Conservation (phyloP, 1,139 yeast species). For the Sugiyamaella novakii region DNA sequence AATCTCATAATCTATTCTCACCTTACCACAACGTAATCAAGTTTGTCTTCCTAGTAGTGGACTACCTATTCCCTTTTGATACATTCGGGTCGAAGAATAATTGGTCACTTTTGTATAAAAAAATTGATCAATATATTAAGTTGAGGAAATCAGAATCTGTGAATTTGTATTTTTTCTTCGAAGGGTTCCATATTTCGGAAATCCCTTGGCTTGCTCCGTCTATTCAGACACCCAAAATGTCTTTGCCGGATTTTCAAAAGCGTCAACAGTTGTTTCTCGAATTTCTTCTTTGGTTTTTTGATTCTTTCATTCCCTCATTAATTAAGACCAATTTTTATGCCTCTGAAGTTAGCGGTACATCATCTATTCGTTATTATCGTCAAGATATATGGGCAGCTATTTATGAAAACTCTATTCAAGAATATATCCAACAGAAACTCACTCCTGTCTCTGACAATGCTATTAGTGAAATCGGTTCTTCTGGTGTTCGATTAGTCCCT, state of each 20-base stretch:
- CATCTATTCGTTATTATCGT: slow-evolving; percentile 53
- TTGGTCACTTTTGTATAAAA: slow-evolving; percentile 46
- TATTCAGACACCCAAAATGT: slow-evolving; percentile 9
- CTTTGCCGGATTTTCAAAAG: slow-evolving; percentile 29
- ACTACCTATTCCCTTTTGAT: slow-evolving; percentile 51
- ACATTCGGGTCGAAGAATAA: slow-evolving; percentile 60
- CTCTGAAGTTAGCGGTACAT: slow-evolving; percentile 52
- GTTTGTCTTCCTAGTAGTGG: slow-evolving; percentile 20
- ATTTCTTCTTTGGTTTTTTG: slow-evolving; percentile 63
- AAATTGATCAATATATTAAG: slow-evolving; percentile 47
- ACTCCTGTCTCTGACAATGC: slow-evolving; percentile 41
- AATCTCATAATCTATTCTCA: slow-evolving; percentile 1
- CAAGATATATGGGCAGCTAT: slow-evolving; percentile 61
- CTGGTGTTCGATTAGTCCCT: slow-evolving; percentile 29
- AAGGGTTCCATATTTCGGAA: slow-evolving; percentile 44
- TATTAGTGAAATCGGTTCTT: slow-evolving; percentile 35
- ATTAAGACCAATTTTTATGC: slow-evolving; percentile 65
- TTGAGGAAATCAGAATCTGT: slow-evolving; percentile 41
- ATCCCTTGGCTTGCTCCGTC: slow-evolving; percentile 52
- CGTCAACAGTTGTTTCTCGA: slow-evolving; percentile 41
- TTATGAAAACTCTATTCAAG: slow-evolving; percentile 35
- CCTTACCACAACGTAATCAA: slow-evolving; percentile 23
- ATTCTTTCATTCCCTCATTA: slow-evolving; percentile 50
- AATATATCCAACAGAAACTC: slow-evolving; percentile 23
- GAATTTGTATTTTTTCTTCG: slow-evolving; percentile 37